Evolutionary conservation across 2,329 filamentous ascomycete genomes (phyloP).

Genomic region (Helotiales sp.): DNA sequence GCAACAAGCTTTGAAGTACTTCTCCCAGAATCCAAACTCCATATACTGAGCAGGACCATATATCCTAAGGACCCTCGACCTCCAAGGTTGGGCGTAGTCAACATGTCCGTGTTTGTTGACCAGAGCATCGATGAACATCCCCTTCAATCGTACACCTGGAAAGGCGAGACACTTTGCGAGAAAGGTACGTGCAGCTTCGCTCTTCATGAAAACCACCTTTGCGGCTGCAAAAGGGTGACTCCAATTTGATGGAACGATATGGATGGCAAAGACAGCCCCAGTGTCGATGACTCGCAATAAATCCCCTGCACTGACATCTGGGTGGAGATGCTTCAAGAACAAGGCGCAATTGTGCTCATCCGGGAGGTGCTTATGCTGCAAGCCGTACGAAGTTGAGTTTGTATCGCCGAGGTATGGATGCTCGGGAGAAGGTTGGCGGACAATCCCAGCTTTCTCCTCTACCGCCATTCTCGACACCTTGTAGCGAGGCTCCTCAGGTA

Average conservation of each 20-base stretch:
- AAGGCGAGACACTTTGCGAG: background rate
- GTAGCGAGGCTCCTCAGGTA: background rate
- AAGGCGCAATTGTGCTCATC: background rate
- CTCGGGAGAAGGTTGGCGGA: background rate
- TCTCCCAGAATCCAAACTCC: background rate
- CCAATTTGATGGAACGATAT: background rate
- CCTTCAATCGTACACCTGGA: background rate
- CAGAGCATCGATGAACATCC: background rate
- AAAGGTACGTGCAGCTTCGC: conserved; percentile 1
- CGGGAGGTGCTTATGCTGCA: background rate
- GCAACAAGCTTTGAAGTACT: background rate
- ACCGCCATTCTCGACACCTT: background rate
- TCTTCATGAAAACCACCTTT: conserved; percentile 13
- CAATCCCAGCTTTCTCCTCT: background rate
- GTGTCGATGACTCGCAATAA: conserved; percentile 11
- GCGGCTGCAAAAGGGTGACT: conserved; percentile 2
- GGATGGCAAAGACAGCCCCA: conserved; percentile 17
- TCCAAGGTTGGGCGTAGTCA: background rate
- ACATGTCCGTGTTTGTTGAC: background rate
- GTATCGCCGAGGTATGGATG: background rate
- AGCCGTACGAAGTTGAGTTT: background rate
- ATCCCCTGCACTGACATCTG: conserved; percentile 1
- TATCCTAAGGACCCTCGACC: background rate
- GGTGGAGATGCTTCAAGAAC: background rate
- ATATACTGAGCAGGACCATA: background rate